Conservation (phyloP, 345 rosid genomes). For the Salix koriyanagi region DNA sequence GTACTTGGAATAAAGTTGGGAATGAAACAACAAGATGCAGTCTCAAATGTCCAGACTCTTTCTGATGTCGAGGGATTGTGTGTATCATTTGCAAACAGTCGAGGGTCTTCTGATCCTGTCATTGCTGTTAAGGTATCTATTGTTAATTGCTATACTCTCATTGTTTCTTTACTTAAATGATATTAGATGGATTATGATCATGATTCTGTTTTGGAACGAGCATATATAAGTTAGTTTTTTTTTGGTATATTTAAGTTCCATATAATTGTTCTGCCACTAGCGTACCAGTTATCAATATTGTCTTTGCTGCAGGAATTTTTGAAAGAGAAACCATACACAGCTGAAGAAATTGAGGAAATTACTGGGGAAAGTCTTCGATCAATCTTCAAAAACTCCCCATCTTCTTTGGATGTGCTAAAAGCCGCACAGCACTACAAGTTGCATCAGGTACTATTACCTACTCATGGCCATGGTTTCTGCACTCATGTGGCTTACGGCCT, state of each 20-base stretch:
- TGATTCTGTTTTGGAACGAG: background rate
- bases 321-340: conserved; percentile 69
- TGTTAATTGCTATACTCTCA: background rate
- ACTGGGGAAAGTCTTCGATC: conserved; percentile 47
- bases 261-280: background rate
- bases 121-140: conserved; percentile 76
- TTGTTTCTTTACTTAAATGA: background rate
- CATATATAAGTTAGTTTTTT: background rate
- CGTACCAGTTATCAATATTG: background rate
- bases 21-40: conserved; percentile 71
- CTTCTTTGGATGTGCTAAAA: conserved; percentile 77
- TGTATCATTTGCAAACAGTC: conserved; percentile 52
- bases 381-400: conserved; percentile 54
- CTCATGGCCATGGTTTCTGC: background rate
- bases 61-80: conserved; percentile 90
- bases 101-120: conserved; percentile 70
- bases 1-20: conserved; percentile 81
- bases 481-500: background rate
- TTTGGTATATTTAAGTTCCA: background rate
- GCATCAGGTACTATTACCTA: conserved; percentile 52
- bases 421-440: conserved; percentile 76
- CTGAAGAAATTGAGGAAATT: conserved; percentile 74
- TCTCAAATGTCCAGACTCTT: conserved; percentile 72
- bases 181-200: background rate
- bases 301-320: conserved; percentile 51